Evolutionary conservation across 2,329 filamentous ascomycete genomes (phyloP), one percentile per base, ranked within the genome.

Genomic region (Nemania sp.): DNA sequence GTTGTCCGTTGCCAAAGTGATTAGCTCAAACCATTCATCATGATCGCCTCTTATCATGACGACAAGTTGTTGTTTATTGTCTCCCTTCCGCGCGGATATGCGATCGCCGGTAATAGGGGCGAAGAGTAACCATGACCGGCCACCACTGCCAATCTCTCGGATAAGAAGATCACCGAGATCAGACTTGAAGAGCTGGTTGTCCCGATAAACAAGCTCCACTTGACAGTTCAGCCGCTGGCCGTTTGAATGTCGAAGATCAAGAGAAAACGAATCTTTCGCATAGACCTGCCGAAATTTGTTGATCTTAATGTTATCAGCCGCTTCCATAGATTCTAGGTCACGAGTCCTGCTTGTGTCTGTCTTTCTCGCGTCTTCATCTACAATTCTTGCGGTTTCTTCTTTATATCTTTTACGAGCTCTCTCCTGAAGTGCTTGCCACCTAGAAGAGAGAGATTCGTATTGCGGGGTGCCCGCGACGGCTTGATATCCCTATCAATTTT

Each of bases 161-260:
- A 99, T 88, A 19, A 99, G 81, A n/a, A 99, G 70, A 70, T 99
- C 94, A 6, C 93, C 91, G 43, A 82, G 77, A 58, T 87, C 82
- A 3, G 82, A 81, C 30, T 81, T 78, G 43, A 83, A 81, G n/a
- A 81, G 78, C 20, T 84, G 78, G 63, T 90, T 90, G 67, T 97
- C 93, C 66, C 94, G 84, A 60, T 93, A 82, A 12, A 97, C 80
- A 24, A 99, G 70, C 69, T 99, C 94, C 14, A 96, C 84, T 63
- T 89, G 89, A 68, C 94, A 97, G 64, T 91, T 90, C 39, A 99
- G 80, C 56, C 91, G 81, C 69, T 97, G 93, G 2, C 93, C 92
- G 65, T 84, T 96, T 1, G 93, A 96, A 70, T 99, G 94, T 45
- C 82, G 80, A 12, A 99, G 73, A 56, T 92, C 87, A 63, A 99